These are phyloP conservation scores for Fusarium duplospermum DNA, from an alignment of 2,329 filamentous ascomycete genomes.

Conservation along the genomic window DNA sequence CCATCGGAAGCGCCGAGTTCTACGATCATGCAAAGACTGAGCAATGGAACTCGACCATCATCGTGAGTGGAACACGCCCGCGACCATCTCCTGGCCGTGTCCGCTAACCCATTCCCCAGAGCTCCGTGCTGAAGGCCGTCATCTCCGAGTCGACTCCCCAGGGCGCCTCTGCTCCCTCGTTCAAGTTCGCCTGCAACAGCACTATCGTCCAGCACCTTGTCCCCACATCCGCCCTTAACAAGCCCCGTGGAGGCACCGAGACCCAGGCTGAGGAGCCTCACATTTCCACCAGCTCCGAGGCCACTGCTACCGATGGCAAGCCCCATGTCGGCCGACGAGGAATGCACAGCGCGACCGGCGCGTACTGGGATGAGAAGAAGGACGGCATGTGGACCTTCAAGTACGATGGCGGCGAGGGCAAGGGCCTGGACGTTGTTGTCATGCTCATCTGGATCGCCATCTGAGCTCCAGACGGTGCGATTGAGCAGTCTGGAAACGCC, in stretches of 20 bases:
- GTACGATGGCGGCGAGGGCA: slow-evolving; percentile 76
- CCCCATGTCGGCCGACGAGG: slow-evolving; percentile 85
- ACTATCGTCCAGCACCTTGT: slow-evolving; percentile 96
- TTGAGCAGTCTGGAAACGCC: slow-evolving; percentile 10
- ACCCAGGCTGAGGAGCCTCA: slow-evolving; percentile 62
- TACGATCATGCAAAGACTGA: slow-evolving; percentile 91
- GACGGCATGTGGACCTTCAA: slow-evolving; percentile 93
- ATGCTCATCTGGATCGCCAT: slow-evolving; percentile 84
- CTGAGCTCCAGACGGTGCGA: slow-evolving; percentile 48
- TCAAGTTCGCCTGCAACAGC: slow-evolving; percentile 97
- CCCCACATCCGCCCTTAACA: slow-evolving; percentile 73
- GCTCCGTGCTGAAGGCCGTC: slow-evolving; percentile 79
- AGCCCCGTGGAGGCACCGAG: slow-evolving; percentile 64
- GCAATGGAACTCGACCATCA: slow-evolving; percentile 92
- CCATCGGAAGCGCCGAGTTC: slow-evolving; percentile 77
- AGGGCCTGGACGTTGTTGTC: slow-evolving; percentile 76
- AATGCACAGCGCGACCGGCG: slow-evolving; percentile 88
- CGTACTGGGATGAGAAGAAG: slow-evolving; percentile 91
- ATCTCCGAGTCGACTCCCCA: slow-evolving; percentile 78
- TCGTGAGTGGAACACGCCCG: slow-evolving; percentile 66
- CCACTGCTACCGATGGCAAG: slow-evolving; percentile 71
- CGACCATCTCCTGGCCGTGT: slow-evolving; percentile 2
- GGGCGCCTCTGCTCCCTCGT: slow-evolving; percentile 69
- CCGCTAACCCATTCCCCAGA: slow-evolving; percentile 59
- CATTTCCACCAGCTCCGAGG: slow-evolving; percentile 65